Evolutionary conservation across 1,139 yeast species (phyloP).

Genomic region (Pichia sp.): DNA sequence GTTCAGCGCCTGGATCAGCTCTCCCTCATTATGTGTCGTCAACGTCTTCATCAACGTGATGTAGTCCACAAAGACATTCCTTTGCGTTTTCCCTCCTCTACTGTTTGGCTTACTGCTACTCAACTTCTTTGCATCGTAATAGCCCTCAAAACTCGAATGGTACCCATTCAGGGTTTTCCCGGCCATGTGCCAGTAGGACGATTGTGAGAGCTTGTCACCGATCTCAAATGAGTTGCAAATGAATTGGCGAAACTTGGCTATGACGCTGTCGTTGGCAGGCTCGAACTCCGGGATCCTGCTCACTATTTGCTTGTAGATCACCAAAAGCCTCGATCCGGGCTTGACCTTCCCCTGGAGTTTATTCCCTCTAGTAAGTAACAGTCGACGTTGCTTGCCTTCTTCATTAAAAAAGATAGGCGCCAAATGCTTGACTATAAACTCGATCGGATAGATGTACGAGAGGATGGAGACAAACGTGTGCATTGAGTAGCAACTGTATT

Average conservation of each 20-base stretch:
- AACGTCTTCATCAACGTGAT: conserved; percentile 2
- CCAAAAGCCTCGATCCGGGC: conserved; percentile 30
- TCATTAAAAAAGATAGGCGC: conserved; percentile 40
- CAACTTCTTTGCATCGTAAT: conserved; percentile 6
- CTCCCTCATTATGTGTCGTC: conserved; percentile 1
- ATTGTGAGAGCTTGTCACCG: conserved; percentile 27
- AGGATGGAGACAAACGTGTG: conserved; percentile 23
- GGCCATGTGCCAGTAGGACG: conserved; percentile 27
- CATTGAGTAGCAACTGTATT: conserved; percentile 18
- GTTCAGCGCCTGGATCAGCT: conserved; percentile 3
- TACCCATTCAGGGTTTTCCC: conserved; percentile 11
- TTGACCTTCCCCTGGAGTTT: conserved; percentile 28
- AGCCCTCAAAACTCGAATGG: background rate
- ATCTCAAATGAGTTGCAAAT: conserved; percentile 26
- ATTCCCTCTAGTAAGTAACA: conserved; percentile 24
- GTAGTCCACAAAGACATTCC: conserved; percentile 6
- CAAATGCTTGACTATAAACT: conserved; percentile 21
- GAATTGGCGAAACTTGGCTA: conserved; percentile 22
- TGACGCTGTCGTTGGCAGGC: conserved; percentile 20
- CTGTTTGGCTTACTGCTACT: background rate
- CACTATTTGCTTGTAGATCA: conserved; percentile 26
- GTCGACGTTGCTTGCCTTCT: conserved; percentile 11
- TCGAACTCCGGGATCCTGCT: conserved; percentile 20
- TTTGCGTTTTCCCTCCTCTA: background rate
- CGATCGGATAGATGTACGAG: conserved; percentile 19